Conservation (phyloP, 345 rosid species). For the Sonneratia alba region DNA sequence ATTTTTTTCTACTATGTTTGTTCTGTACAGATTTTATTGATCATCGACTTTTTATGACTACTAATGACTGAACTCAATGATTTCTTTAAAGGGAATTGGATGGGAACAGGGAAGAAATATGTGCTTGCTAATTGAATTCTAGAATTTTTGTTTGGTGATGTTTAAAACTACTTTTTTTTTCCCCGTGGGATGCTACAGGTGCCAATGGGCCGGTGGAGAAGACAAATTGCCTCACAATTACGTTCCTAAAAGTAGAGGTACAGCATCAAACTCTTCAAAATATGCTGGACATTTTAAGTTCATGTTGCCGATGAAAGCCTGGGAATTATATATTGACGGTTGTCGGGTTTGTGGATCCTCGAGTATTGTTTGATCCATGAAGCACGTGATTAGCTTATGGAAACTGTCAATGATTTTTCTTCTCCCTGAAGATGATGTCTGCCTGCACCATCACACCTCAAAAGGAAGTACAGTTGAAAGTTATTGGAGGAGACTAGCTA, state of each 20-base stretch:
- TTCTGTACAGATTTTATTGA: neutral
- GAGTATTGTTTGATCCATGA: neutral
- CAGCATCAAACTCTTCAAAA: neutral
- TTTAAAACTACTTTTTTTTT: neutral
- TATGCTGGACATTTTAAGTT: neutral
- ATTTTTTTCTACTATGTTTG: constrained; percentile 5
- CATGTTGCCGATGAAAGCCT: neutral
- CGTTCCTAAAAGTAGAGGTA: constrained; percentile 19
- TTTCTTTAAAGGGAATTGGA: neutral
- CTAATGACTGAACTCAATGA: neutral
- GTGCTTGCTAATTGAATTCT: constrained; percentile 1
- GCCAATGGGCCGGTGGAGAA: constrained; percentile 61
- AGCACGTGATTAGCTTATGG: neutral
- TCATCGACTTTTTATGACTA: neutral
- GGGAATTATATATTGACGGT: neutral
- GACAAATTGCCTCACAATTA: constrained; percentile 32
- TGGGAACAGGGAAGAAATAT: neutral
- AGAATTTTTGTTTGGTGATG: neutral
- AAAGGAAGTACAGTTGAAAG: no score
- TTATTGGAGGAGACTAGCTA: no score
- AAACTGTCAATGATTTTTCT: neutral
- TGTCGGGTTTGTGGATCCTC: neutral
- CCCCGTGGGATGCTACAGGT: constrained; percentile 30
- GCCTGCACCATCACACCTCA: neutral
- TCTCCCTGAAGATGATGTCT: neutral